Conservation (phyloP, 2,329 filamentous ascomycete genomes). For the Botrytis aclada region DNA sequence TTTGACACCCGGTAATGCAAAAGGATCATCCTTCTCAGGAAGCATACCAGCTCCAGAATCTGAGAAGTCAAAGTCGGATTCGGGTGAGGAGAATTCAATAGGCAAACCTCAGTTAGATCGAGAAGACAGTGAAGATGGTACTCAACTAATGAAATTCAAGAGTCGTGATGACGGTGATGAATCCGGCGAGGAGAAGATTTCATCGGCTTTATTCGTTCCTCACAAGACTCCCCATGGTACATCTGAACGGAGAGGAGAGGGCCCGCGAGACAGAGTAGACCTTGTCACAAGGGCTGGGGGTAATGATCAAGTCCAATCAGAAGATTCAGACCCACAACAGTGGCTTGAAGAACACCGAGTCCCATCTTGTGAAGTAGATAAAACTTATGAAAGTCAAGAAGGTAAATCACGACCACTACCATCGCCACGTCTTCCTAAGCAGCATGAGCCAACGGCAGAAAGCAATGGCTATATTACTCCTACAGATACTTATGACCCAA, state of each 20-base stretch:
- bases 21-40: conserved; percentile 36
- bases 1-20: conserved; percentile 33
- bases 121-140: conserved; percentile 43
- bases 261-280: conserved; percentile 20
- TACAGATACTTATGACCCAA: conserved; percentile 20
- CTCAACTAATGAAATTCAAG: conserved; percentile 24
- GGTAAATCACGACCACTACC: conserved; percentile 20
- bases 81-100: conserved; percentile 10
- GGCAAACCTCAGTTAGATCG: conserved; percentile 13
- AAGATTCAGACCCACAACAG: conserved; percentile 35
- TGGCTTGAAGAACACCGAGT: conserved; percentile 39
- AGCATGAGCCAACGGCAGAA: conserved; percentile 20
- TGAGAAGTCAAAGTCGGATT: conserved; percentile 28
- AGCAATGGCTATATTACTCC: conserved; percentile 18
- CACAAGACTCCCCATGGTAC: conserved; percentile 57
- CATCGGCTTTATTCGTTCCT: conserved; percentile 78
- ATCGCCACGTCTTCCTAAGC: conserved; percentile 26
- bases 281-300: conserved; percentile 15
- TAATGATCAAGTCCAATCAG: conserved; percentile 21
- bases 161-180: conserved; percentile 48
- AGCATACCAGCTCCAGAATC: conserved; percentile 36
- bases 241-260: conserved; percentile 36
- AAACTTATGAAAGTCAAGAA: conserved; percentile 27
- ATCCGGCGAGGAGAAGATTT: conserved; percentile 80
- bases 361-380: conserved; percentile 39